These are phyloP conservation scores for Starmerella scarabaei DNA, from an alignment of 805 yeast genomes.

Conservation along the genomic window DNA sequence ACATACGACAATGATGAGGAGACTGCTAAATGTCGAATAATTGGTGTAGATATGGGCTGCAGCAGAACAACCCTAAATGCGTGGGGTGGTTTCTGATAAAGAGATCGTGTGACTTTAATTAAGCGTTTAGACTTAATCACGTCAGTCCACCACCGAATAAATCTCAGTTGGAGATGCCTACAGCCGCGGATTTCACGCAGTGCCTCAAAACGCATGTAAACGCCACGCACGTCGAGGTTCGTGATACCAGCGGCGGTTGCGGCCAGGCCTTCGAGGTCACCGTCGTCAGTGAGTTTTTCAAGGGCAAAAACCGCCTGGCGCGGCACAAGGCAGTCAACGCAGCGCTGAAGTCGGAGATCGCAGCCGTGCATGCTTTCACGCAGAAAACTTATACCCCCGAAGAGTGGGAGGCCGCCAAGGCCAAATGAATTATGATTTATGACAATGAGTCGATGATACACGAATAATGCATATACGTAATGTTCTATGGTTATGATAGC, in stretches of 20 bases:
- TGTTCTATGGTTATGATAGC: too few relatives aligned
- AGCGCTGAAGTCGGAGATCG: conserved; percentile 72
- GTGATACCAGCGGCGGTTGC: conserved; percentile 83
- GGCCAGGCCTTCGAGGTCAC: conserved; percentile 95
- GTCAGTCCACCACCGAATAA: too few relatives aligned
- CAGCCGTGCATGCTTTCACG: conserved; percentile 84
- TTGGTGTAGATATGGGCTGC: too few relatives aligned
- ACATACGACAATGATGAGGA: too few relatives aligned
- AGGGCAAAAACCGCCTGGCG: conserved; percentile 70
- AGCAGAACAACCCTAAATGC: too few relatives aligned
- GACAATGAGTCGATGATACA: neutral
- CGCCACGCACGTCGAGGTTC: conserved; percentile 57
- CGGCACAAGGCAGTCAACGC: conserved; percentile 78
- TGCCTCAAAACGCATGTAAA: conserved; percentile 41
- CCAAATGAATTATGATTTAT: neutral
- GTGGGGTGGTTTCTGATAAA: too few relatives aligned
- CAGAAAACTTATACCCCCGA: conserved; percentile 62
- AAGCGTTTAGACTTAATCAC: too few relatives aligned
- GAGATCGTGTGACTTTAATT: too few relatives aligned
- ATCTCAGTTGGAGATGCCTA: conserved; percentile 7
- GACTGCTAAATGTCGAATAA: too few relatives aligned
- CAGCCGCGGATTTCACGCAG: conserved; percentile 14
- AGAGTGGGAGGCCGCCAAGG: conserved; percentile 50
- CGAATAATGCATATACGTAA: neutral
- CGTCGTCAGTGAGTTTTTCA: conserved; percentile 60